Evolutionary conservation across 2,329 filamentous ascomycete genomes (phyloP).

Genomic region (Thelonectria olida): DNA sequence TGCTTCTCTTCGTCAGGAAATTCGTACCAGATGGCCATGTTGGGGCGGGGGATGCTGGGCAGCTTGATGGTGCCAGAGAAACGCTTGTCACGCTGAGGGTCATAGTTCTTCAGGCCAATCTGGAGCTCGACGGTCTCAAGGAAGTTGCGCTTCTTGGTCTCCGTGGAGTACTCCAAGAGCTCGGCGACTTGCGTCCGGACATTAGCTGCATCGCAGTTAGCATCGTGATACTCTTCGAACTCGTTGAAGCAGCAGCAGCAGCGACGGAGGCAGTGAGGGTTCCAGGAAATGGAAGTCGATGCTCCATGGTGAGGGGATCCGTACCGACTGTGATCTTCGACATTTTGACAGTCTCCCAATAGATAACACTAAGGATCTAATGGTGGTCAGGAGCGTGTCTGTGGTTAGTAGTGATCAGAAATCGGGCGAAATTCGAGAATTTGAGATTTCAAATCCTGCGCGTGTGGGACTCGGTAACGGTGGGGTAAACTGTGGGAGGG

Average conservation of each 20-base stretch:
- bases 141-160: constrained; percentile 99
- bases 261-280: not conserved
- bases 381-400: constrained; percentile 65
- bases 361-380: constrained; percentile 71
- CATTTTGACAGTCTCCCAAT: constrained; percentile 90
- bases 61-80: constrained; percentile 99
- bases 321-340: constrained; percentile 85
- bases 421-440: constrained; percentile 24
- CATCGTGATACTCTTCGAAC: constrained; percentile 47
- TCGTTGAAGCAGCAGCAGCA: not conserved
- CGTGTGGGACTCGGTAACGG: constrained; percentile 38
- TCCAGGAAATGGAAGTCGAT: not conserved
- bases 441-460: constrained; percentile 28
- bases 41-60: constrained; percentile 88
- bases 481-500: constrained; percentile 42
- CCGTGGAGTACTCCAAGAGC: constrained; percentile 91
- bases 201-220: constrained; percentile 69
- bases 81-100: constrained; percentile 99
- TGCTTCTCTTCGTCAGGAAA: not conserved
- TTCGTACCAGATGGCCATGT: constrained; percentile 79
- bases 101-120: constrained; percentile 98
- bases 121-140: constrained; percentile 91
- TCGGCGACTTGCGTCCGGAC: constrained; percentile 94
- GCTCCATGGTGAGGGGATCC: constrained; percentile 29
- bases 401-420: constrained; percentile 39